Percentiles rank a stretch among this genome's conserved stretches.
Evolutionary conservation across 495 filamentous ascomycete species (phyloP).

Genomic region (Penicillium malachiteum): DNA sequence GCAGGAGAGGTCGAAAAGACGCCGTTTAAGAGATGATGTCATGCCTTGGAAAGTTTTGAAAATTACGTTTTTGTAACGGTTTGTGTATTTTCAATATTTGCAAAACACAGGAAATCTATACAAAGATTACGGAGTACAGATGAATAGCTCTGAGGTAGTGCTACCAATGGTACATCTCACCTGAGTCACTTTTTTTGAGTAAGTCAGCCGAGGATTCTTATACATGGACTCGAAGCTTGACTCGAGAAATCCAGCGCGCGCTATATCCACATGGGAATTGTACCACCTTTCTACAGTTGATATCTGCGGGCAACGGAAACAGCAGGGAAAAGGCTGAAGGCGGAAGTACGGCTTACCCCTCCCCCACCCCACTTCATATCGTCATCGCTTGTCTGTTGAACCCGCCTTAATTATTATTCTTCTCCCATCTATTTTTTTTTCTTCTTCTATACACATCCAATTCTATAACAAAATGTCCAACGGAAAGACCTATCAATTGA

Average conservation of each 20-base stretch:
- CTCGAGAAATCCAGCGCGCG: too few species aligned
- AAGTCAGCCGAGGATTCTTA: too few species aligned
- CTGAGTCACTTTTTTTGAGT: too few species aligned
- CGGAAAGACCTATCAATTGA: conserved; percentile 67
- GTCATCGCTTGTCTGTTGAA: conserved; percentile 21
- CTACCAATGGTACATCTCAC: too few species aligned
- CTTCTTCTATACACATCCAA: conserved; percentile 10
- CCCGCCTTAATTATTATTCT: conserved; percentile 12
- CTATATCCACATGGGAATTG: too few species aligned
- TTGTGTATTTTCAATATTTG: too few species aligned
- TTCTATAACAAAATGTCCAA: conserved; percentile 35
- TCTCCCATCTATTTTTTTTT: conserved; percentile 4
- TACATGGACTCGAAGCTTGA: too few species aligned
- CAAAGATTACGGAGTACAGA: too few species aligned
- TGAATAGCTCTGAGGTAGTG: too few species aligned
- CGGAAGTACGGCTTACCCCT: conserved; percentile 1
- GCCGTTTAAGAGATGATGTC: conserved; percentile 36
- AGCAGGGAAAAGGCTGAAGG: neutral
- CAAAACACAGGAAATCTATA: too few species aligned
- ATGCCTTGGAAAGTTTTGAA: conserved; percentile 16
- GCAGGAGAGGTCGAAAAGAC: neutral
- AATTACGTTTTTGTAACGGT: conserved; percentile 5
- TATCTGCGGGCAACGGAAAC: too few species aligned
- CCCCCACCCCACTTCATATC: conserved; percentile 10
- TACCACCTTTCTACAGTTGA: too few species aligned